A percentile compares a stretch with the other conserved stretches of the same genome.
These are phyloP conservation scores for Monosporascus sp. DNA, from an alignment of 2,329 filamentous ascomycete genomes.

Conservation along the genomic window DNA sequence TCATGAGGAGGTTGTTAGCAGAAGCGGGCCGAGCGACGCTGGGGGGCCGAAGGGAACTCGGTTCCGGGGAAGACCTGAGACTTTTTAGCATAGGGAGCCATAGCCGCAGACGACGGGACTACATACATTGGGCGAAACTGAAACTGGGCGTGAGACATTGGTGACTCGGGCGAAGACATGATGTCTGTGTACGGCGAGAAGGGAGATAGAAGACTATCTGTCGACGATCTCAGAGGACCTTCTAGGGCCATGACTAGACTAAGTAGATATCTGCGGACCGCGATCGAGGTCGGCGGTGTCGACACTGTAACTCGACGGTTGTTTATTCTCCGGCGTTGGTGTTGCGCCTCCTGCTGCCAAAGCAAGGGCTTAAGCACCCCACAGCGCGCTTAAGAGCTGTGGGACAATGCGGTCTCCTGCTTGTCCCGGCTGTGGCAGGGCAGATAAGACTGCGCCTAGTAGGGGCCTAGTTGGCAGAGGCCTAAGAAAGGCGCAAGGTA, in stretches of 20 bases:
- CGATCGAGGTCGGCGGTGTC: conserved; percentile 11
- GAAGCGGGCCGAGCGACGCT: conserved; percentile 48
- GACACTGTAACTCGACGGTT: conserved; percentile 9
- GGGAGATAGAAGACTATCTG: conserved; percentile 49
- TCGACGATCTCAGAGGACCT: conserved; percentile 58
- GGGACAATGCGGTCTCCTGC: not conserved
- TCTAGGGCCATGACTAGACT: conserved; percentile 51
- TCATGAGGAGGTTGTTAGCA: conserved; percentile 50
- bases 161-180: conserved; percentile 47
- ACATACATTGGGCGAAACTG: conserved; percentile 50
- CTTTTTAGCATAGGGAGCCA: conserved; percentile 4
- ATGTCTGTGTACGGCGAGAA: conserved; percentile 52
- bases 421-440: not conserved
- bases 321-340: conserved; percentile 11
- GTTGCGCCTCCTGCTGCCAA: conserved; percentile 15
- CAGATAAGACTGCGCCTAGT: not conserved
- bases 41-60: conserved; percentile 46
- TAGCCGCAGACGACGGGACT: conserved; percentile 1
- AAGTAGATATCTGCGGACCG: conserved; percentile 9
- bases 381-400: not conserved
- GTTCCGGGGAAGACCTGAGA: conserved; percentile 36
- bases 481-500: not conserved
- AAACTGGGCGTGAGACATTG: conserved; percentile 42
- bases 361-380: conserved; percentile 5
- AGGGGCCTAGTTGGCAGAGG: not conserved